Conservation (phyloP, 2,329 filamentous ascomycete genomes). For the Tolypocladium tundrense region DNA sequence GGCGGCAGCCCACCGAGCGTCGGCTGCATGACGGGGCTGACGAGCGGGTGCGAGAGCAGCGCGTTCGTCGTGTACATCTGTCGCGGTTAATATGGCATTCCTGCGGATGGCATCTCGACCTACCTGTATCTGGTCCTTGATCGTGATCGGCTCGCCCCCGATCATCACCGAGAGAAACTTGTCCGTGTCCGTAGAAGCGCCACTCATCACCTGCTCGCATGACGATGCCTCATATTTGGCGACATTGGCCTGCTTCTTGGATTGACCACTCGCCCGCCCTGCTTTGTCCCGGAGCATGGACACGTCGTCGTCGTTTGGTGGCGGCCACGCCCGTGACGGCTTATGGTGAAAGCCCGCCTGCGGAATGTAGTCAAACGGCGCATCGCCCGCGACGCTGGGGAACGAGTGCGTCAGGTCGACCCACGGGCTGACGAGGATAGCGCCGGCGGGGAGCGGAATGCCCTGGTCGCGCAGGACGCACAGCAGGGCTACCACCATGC, state of each 20-base stretch:
- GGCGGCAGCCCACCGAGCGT: constrained; percentile 85
- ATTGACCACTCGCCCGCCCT: constrained; percentile 15
- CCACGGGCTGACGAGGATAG: constrained; percentile 88
- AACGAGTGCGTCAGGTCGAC: constrained; percentile 94
- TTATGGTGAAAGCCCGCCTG: constrained; percentile 80
- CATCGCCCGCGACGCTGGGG: constrained; percentile 69
- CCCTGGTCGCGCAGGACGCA: constrained; percentile 74
- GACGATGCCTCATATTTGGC: constrained; percentile 10
- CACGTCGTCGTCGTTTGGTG: constrained; percentile 71
- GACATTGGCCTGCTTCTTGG: constrained; percentile 20
- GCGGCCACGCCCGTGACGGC: constrained; percentile 86
- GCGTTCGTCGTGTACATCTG: constrained; percentile 73
- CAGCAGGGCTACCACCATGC: constrained; percentile 75
- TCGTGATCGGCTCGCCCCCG: constrained; percentile 57
- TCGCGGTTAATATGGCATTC: constrained; percentile 10
- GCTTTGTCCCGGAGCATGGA: constrained; percentile 40
- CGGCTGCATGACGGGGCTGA: constrained; percentile 80
- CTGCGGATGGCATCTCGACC: constrained; percentile 3
- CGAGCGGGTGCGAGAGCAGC: constrained; percentile 74
- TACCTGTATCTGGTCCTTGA: constrained; percentile 90
- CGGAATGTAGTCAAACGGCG: constrained; percentile 79
- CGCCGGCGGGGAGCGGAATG: constrained; percentile 77
- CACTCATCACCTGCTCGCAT: constrained; percentile 15
- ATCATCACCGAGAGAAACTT: constrained; percentile 53
- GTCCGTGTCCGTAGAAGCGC: constrained; percentile 15